Base-by-base conservation (phyloP, 2,329 filamentous ascomycete species). In the Epichloe elymi region DNA sequence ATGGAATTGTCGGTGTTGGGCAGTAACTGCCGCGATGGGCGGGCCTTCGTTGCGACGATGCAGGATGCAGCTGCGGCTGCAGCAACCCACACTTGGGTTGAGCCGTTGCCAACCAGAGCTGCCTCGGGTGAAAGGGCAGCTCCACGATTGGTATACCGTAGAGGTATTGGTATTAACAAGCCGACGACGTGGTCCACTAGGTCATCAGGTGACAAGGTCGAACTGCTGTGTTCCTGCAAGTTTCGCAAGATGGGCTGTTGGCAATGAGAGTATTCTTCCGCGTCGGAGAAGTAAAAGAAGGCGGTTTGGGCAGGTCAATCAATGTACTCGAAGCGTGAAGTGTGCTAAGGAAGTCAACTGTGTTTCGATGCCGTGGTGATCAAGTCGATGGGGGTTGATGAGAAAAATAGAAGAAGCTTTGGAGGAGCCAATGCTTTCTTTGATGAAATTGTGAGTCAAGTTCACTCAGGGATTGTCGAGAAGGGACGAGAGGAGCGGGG, bases 51-150 rank as follows among this genome's bases (percentile, higher is more conserved):
- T 30, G 36, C n/a, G 15, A 38, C 36, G 40, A 46, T 48, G 42
- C 52, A 51, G 46, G n/a, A 45, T 47, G 49, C 42, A 51, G 46
- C 42, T 51, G 46, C 42, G 51, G 42, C 46, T 51, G 46, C 42
- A 54, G 42, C 46, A 53, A 33, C 37, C 46, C 49, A 43, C 46
- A 46, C 40, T 41, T 36, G 36, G 26, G 17, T 43, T 49, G n/a
- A 39, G 42, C 41, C 33, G 48, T 46, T 49, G 46, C 52, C 52
- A 53, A 53, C 44, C 48, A 51, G 44, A 47, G 38, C 47, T 41
- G 36, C 41, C 46, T 49, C 50, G 43, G 38, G 43, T 15, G 38
- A 6, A 10, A 23, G 35, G 42, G 12, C 47, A 45, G 47, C 38
- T 33, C 33, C 30, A 44, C 40, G 46, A 49, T 47, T 49, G 49